Evolutionary conservation across 768 basidiomycete genomes (phyloP).

Genomic region (Hygrophorus pudorinus): DNA sequence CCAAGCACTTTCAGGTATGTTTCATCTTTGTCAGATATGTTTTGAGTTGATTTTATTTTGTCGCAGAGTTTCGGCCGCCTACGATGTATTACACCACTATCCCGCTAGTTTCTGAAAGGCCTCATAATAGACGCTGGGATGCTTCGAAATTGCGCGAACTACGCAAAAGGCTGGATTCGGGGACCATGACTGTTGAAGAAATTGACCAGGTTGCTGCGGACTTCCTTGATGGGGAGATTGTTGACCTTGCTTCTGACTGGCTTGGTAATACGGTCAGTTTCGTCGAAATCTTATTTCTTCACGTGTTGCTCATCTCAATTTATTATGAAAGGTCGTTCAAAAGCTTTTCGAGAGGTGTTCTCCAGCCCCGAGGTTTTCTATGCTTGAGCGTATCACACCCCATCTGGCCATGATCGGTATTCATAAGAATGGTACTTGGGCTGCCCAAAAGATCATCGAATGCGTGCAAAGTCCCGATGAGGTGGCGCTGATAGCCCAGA

Average conservation of each 20-base stretch:
- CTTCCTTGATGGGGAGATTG: conserved; percentile 89
- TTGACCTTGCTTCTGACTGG: conserved; percentile 95
- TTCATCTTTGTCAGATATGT: background rate
- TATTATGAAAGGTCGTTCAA: conserved; percentile 67
- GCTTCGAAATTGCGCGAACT: conserved; percentile 89
- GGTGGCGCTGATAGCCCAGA: conserved; percentile 71
- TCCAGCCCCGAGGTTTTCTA: conserved; percentile 63
- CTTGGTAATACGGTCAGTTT: conserved; percentile 83
- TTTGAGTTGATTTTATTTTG: conserved; percentile 10
- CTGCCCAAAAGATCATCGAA: conserved; percentile 98
- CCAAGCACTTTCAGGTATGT: conserved; percentile 74
- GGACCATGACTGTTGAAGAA: conserved; percentile 73
- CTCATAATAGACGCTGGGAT: conserved; percentile 85
- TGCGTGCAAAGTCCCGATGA: conserved; percentile 86
- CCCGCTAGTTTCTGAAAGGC: conserved; percentile 78
- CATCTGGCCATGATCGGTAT: conserved; percentile 96
- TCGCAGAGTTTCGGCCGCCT: conserved; percentile 78
- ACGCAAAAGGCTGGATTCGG: conserved; percentile 89
- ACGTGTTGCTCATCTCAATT: conserved; percentile 3
- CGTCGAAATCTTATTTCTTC: background rate
- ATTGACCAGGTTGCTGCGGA: conserved; percentile 86
- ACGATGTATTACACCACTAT: conserved; percentile 97
- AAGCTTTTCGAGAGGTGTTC: conserved; percentile 93
- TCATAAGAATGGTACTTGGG: conserved; percentile 99
- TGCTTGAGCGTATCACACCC: conserved; percentile 90